Evolutionary conservation across 2,329 filamentous ascomycete species (phyloP), one percentile per base, ranked within the genome.

Genomic region (Cercospora sesami): DNA sequence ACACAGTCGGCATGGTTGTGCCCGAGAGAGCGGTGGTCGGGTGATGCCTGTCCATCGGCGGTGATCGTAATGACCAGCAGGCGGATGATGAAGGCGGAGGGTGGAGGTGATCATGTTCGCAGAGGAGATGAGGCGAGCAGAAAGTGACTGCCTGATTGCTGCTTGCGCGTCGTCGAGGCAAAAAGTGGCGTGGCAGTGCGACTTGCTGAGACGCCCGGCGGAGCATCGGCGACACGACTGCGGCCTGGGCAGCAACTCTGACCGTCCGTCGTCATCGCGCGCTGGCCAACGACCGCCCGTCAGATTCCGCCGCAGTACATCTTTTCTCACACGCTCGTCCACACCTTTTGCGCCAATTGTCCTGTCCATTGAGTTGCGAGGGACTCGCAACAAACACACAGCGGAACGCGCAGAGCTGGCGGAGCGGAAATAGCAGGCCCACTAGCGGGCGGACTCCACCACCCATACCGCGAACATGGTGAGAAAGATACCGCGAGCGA

Each of bases 401-500:
- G n/a, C 39, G 23, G 33, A 31, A 12, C 14, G 60, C 61, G 10
- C 51, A 64, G 51, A 57, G 48, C 62, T 64, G 62, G 62, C 62
- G 62, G 48, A 64, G 62, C 62, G 48, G 62, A 64, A n/a, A 4
- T 9, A 45, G 62, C 18, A n/a, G 26, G 62, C 62, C 62, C 62
- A 58, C 48, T 63, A 63, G 61, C 48, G 51, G 62, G 62, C 62
- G 21, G 62, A 64, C 21, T 28, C 21, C 30, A 14, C 16, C 23
- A 21, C 48, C 31, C n/a, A 63, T n/a, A 36, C 45, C 45, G 48
- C 61, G 48, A 55, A 26, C 62, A 64, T 64, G 62, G 62, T 64
- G 48, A 39, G 62, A 21, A 39, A 18, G 26, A 21, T 4, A 2
- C 45, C n/a, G 45, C n/a, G n/a, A 63, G 28, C n/a, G 30, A n/a